Conservation (phyloP, 306 rosid genomes). For the Vicia sativa region DNA sequence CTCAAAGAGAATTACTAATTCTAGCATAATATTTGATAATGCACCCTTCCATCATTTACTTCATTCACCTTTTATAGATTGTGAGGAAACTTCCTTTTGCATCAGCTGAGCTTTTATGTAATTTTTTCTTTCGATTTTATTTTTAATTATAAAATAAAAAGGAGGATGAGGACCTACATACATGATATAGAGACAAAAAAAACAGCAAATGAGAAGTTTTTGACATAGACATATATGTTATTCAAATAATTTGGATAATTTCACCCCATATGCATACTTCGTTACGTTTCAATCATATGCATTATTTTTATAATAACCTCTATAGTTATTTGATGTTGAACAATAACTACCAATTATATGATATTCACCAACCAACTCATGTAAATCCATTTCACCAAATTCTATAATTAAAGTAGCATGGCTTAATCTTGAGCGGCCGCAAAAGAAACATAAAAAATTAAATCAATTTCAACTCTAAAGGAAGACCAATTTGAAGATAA, state of each 20-base stretch:
- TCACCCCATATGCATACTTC: background rate
- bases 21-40: too few species aligned
- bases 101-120: too few species aligned
- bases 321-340: background rate
- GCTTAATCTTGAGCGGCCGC: background rate
- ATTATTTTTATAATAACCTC: background rate
- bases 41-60: too few species aligned
- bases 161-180: too few species aligned
- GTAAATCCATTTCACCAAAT: background rate
- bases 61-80: too few species aligned
- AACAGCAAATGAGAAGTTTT: background rate
- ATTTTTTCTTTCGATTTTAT: too few species aligned
- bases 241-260: background rate
- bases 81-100: too few species aligned
- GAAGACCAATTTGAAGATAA: background rate
- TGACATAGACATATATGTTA: background rate
- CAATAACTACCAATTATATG: background rate
- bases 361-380: background rate
- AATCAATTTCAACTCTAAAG: background rate
- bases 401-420: background rate
- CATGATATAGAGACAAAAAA: too few species aligned
- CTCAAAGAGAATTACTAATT: too few species aligned
- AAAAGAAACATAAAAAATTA: background rate
- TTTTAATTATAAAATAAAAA: too few species aligned
- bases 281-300: background rate